Base-by-base conservation (phyloP, 1,139 yeast species). In the Pichia sp. region DNA sequence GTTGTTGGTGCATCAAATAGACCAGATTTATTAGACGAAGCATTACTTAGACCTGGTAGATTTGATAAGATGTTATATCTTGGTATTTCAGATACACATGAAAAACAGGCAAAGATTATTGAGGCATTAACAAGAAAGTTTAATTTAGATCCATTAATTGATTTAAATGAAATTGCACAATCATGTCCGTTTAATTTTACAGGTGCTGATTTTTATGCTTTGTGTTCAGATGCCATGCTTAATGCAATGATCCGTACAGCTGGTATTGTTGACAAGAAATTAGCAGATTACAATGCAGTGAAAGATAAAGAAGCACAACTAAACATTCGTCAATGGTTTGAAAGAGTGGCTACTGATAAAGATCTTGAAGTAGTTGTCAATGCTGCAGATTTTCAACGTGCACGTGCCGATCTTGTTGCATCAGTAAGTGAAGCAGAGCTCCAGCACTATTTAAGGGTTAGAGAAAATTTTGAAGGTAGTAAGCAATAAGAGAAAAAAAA, bases 1-100 rank as follows among this genome's bases (percentile, higher is more conserved):
- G 97, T 90, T 11, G 96, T 92, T 39, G 97, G 97, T 12, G 98
- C 98, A 7, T 92, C 97, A 0, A 92, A 92, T 58, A 74, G 97
- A 57, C 98, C 98, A 0, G 97, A 92, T 68, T 69, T 92, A 50
- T 70, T 92, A 40, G 98, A 92, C 61, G 97, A 90, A 60, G 97
- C 97, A 0, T 70, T 92, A 43, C 68, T 92, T 48, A 77, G 98
- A 61, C 98, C 98, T 0, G 98, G 98, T 3, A 73, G 98, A 61
- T 92, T 92, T 61, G 98, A 92, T 63, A 92, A 89, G 63, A 80
- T 92, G 92, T 70, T 92, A 45, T 92, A 92, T 58, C 70, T 92
- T 51, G 98, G 98, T 24, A 87, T 92, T 35, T 78, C 96, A 1
- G 97, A 92, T 57, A 87, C 96, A 0, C 80, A 87, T 60, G 92